Conservation (phyloP, 495 filamentous ascomycete genomes). For the Xylaria intraflava region DNA sequence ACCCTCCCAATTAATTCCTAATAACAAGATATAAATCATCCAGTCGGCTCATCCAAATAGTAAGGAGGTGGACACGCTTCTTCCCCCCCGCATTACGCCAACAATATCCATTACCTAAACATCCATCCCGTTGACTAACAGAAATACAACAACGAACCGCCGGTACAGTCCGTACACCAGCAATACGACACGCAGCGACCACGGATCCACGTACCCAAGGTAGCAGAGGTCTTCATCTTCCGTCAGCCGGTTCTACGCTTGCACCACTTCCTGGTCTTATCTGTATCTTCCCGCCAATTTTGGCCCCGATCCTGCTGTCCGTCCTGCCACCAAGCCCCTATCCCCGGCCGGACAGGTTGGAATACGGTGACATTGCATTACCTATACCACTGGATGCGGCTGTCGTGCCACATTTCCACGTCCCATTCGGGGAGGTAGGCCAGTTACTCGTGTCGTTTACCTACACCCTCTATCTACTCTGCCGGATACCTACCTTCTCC, state of each 20-base stretch:
- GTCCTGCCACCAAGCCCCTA: not conserved
- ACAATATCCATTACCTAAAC: conserved; percentile 44
- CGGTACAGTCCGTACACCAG: conserved; percentile 8
- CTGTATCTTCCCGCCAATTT: not conserved
- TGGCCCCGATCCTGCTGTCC: not conserved
- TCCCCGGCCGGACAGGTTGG: not conserved
- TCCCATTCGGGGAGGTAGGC: conserved; percentile 6
- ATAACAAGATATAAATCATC: not conserved
- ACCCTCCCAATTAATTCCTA: not conserved
- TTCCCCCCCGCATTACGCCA: conserved; percentile 37
- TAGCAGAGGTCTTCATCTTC: not conserved
- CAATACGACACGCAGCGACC: not conserved
- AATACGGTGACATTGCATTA: conserved; percentile 12
- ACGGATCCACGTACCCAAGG: not conserved
- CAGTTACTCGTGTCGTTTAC: not conserved
- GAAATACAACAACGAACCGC: conserved; percentile 21
- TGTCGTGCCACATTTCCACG: conserved; percentile 17
- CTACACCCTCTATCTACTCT: conserved; percentile 9
- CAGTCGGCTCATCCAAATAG: not conserved
- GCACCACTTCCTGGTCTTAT: conserved; percentile 1
- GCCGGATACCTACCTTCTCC: not conserved
- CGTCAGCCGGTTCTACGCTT: not conserved
- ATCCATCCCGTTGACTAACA: conserved; percentile 43
- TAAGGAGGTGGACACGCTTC: conserved; percentile 21
- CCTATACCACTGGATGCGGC: conserved; percentile 20